Evolutionary conservation across 306 rosid species (phyloP), one percentile per base, ranked within the genome.

Genomic region (Ormosia emarginata): DNA sequence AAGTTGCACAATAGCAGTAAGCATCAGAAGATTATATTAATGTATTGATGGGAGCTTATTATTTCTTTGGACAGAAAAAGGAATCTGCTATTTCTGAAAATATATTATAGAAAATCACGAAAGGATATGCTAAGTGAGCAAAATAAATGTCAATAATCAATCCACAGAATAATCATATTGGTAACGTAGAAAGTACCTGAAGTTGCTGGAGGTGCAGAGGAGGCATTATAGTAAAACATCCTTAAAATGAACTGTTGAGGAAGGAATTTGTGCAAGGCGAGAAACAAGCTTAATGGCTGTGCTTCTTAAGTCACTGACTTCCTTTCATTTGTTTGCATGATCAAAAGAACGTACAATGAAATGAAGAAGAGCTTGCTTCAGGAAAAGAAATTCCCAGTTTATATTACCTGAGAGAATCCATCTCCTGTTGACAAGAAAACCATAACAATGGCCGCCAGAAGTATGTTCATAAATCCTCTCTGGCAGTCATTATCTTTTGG

Each of bases 241-340:
- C 92, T 86, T 95, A 91, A 95, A 95, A 88, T 86, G 87, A 74
- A 86, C 80, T 33, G 99, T 97, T 2, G 96, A 92, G 32, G 97
- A 87, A 87, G 96, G 98, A 81, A 95, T 79, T 90, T 92, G 99
- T 64, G 98, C 98, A 84, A 93, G 90, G 82, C 88, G 97, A 82
- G 99, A 93, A 79, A 95, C 99, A 79, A 95, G 91, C 88, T 84
- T 89, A 80, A 90, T 50, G 14, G 98, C 82, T 15, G 89, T 88
- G 84, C 86, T 90, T 86, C 89, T 93, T 80, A 95, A 82, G 81
- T 91, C 95, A 65, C 70, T 85, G 17, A 86, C 87, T 80, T 90
- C 98, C 99, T 95, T 94, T 72, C 82, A 78, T 74, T 79, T 41
- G 47, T 46, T 83, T 14, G 53, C 78, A 85, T 57, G 39, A 77